phyloP scores from a whole-genome alignment of 2,329 filamentous ascomycete genomes.

The Aspergillus felis region DNA sequence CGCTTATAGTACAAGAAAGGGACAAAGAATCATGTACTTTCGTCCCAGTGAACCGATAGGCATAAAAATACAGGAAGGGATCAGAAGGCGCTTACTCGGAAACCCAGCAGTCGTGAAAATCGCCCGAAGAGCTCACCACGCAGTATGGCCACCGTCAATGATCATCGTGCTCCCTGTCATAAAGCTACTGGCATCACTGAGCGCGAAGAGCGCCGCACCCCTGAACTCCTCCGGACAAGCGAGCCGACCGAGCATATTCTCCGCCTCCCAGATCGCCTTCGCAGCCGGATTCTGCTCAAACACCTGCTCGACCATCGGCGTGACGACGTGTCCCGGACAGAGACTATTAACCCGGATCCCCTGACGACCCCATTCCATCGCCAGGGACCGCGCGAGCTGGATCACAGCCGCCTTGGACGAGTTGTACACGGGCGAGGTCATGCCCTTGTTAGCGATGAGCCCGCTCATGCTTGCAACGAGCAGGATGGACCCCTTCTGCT shows the following conservation, averaged over 20 bases:
- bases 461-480: constrained; percentile 52
- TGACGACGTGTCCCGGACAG: constrained; percentile 53
- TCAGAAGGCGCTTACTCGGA: not conserved
- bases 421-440: constrained; percentile 47
- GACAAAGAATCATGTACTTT: not conserved
- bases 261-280: constrained; percentile 39
- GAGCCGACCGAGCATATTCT: constrained; percentile 52
- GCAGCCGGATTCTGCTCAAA: constrained; percentile 71
- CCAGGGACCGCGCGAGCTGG: constrained; percentile 49
- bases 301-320: constrained; percentile 75
- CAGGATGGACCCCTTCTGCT: constrained; percentile 47
- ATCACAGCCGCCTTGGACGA: constrained; percentile 53
- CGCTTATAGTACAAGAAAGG: not conserved
- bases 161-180: constrained; percentile 68
- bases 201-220: constrained; percentile 63
- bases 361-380: constrained; percentile 51
- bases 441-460: constrained; percentile 47
- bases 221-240: constrained; percentile 57
- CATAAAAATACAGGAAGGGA: not conserved
- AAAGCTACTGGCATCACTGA: constrained; percentile 64
- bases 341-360: constrained; percentile 53
- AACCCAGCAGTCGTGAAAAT: not conserved
- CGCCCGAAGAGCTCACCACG: constrained; percentile 30
- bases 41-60: not conserved
- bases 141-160: constrained; percentile 67